Conservation (phyloP, 1,284 basidiomycete genomes). For the Phaffia rhodozyma region DNA sequence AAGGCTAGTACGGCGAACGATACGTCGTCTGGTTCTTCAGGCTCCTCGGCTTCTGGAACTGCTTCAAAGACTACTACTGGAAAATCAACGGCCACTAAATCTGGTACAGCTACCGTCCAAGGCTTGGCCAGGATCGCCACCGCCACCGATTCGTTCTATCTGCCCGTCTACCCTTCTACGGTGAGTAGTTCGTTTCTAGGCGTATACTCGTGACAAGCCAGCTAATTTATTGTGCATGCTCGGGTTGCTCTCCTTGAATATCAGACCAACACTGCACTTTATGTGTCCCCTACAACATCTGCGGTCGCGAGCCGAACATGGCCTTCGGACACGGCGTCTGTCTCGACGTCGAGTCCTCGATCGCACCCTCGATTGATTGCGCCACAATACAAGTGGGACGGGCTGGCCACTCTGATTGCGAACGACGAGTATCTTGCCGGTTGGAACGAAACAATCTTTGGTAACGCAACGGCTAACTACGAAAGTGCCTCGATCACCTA, state of each 20-base stretch:
- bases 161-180: conserved; percentile 77
- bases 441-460: conserved; percentile 91
- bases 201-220: background rate
- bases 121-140: conserved; percentile 40
- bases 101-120: conserved; percentile 22
- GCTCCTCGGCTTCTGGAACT: background rate
- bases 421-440: conserved; percentile 71
- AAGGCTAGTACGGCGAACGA: conserved; percentile 36
- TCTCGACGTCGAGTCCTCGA: conserved; percentile 47
- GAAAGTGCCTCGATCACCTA: conserved; percentile 55
- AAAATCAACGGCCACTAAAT: conserved; percentile 21
- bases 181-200: conserved; percentile 42
- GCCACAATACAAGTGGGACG: conserved; percentile 81
- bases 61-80: conserved; percentile 39
- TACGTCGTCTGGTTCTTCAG: background rate
- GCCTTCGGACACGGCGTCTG: conserved; percentile 62
- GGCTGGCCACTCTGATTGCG: conserved; percentile 61
- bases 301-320: conserved; percentile 47
- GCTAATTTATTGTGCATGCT: background rate
- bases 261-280: conserved; percentile 68
- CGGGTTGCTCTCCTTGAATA: conserved; percentile 13
- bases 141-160: conserved; percentile 57
- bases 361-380: conserved; percentile 87
- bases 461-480: conserved; percentile 68
- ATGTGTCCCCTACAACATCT: conserved; percentile 55